Evolutionary conservation across 805 yeast genomes (phyloP), one percentile per base, ranked within the genome.

Genomic region (Brettanomyces bruxellensis): DNA sequence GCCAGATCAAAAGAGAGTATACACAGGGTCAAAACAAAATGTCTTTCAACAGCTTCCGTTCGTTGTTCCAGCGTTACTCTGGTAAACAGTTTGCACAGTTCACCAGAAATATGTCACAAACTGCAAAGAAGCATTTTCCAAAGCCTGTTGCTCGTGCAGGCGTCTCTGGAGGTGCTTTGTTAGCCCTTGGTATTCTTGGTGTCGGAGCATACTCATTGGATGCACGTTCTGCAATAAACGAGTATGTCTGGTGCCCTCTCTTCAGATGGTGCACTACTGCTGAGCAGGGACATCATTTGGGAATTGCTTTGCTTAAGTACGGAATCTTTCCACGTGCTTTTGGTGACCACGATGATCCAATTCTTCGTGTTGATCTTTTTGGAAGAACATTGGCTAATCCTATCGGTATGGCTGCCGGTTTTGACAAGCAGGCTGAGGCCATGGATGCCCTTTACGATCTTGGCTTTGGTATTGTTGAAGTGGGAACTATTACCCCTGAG

Each of bases 331-430:
- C 95, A 32, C 70, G 71, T 47, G 68, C 83, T 45, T 72, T 71
- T 49, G 71, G 70, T 42, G 85, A 80, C 49, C 62, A 67, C 34
- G 77, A 72, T 47, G 79, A 76, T 49, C 70, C 71, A 12, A 62
- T 67, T 3, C 69, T 86, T 51, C 67, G 73, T 13, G 88, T 83
- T 22, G 61, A 72, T 38, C 82, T 83, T 0, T 86, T 86, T 60
- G 88, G 87, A 7, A 74, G 70, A 46, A 68, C 58, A 0, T 67
- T 91, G 59, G 72, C 73, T 22, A 81, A 83, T 47, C 97, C 98
- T 24, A 70, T 91, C 43, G 97, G 97, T 12, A 73, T 90, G 56
- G 97, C 98, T 43, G 98, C 98, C 25, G 98, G 98, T 11, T 75
- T 91, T 52, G 98, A 91, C 65, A 91, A 91, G 67, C 83, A 90